Evolutionary conservation across 176 grass and related monocot genomes (phyloP).

Genomic region (Elymus sibiricus): DNA sequence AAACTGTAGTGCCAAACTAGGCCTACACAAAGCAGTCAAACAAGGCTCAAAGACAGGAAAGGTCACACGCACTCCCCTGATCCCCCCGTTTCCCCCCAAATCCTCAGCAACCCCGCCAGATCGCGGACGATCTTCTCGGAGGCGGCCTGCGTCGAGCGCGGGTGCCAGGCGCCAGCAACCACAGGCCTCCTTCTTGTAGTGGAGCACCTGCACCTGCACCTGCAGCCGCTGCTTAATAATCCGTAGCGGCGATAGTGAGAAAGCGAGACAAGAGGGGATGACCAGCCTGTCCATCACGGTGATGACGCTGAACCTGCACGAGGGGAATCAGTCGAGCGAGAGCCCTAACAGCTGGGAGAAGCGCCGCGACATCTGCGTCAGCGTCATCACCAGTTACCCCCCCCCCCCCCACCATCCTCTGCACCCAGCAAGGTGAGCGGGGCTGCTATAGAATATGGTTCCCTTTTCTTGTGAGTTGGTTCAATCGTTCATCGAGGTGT

Average conservation of each 20-base stretch:
- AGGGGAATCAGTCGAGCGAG: slow-evolving; percentile 73
- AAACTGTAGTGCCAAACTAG: too few relatives aligned
- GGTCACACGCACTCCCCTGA: not conserved
- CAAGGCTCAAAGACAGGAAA: not conserved
- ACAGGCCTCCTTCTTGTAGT: not conserved
- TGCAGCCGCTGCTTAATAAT: not conserved
- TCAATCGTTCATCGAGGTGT: too few relatives aligned
- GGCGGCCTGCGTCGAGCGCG: not conserved
- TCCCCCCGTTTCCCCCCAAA: not conserved
- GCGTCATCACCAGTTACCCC: slow-evolving; percentile 91
- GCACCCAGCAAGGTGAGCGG: slow-evolving; percentile 88
- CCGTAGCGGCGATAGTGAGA: not conserved
- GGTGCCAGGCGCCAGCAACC: not conserved
- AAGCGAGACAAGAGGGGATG: slow-evolving; percentile 40
- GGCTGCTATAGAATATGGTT: slow-evolving; percentile 1
- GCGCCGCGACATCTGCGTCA: slow-evolving; percentile 88
- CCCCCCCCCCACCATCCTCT: slow-evolving; percentile 65
- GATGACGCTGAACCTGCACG: slow-evolving; percentile 89
- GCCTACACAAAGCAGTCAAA: not conserved
- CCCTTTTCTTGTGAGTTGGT: not conserved
- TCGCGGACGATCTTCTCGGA: not conserved
- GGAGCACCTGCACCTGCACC: not conserved
- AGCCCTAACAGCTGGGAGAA: slow-evolving; percentile 88
- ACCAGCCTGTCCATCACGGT: slow-evolving; percentile 79
- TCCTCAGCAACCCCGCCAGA: slow-evolving; percentile 13